These are phyloP conservation scores for Macadamia integrifolia DNA, from an alignment of 164 flowering plant genomes.

Conservation along the genomic window DNA sequence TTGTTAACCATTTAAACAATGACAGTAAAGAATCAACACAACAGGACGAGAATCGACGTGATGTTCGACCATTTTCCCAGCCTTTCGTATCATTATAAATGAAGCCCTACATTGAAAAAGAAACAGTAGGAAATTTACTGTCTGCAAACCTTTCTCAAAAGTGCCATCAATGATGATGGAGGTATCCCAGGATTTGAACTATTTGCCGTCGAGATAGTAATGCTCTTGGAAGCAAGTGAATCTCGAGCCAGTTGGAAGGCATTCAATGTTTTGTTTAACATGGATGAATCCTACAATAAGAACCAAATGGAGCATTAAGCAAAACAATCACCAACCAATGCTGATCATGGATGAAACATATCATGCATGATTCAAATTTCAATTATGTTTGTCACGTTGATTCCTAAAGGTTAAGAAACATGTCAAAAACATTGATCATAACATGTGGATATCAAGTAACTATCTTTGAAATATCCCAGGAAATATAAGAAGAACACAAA, in stretches of 20 bases:
- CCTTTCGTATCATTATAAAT: not conserved
- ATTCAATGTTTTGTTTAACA: conserved; percentile 38
- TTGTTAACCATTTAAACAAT: no score
- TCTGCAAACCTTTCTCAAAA: conserved; percentile 58
- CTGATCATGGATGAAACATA: not conserved
- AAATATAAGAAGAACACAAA: no score
- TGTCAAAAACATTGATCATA: no score
- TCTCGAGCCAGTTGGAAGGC: conserved; percentile 56
- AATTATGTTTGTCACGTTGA: not conserved
- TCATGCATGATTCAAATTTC: not conserved
- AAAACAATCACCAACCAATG: not conserved
- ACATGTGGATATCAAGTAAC: no score
- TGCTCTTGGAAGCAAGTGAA: conserved; percentile 44
- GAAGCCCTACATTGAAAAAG: not conserved
- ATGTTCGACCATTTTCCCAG: not conserved
- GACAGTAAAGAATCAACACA: not conserved
- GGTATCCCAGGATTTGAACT: conserved; percentile 90
- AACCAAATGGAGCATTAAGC: conserved; percentile 2
- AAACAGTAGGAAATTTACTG: not conserved
- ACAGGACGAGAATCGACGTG: not conserved
- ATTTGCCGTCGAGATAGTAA: conserved; percentile 48
- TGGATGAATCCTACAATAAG: conserved; percentile 45
- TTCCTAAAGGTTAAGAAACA: no score
- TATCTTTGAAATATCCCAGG: no score
- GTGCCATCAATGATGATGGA: conserved; percentile 92